Percentiles rank a stretch among this genome's conserved stretches.
phyloP scores from a whole-genome alignment of 345 rosid species.

The thale cress (Arabidopsis thaliana) region TAIR10.1 NC_003070.9:3695501-3696000 shows the following conservation, averaged over 20 bases:
- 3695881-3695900: neutral
- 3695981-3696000: slow-evolving; percentile 59
- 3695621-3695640: slow-evolving; percentile 19
- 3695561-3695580: slow-evolving; percentile 84
- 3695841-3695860: neutral
- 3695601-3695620: slow-evolving; percentile 58
- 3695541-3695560: slow-evolving; percentile 77
- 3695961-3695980: slow-evolving; percentile 40
- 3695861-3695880: neutral
- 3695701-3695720: slow-evolving; percentile 99
- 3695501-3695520: slow-evolving; percentile 43
- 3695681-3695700: neutral
- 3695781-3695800: slow-evolving; percentile 72
- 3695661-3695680: neutral
- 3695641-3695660: slow-evolving; percentile 25
- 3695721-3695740: slow-evolving; percentile 61
- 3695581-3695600: slow-evolving; percentile 61
- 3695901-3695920: slow-evolving; percentile 16
- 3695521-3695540: slow-evolving; percentile 92
- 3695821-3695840: slow-evolving; percentile 74
- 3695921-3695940: slow-evolving; percentile 27
- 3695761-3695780: slow-evolving; percentile 91
- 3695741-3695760: slow-evolving; percentile 85
- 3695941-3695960: slow-evolving; percentile 25
- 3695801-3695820: slow-evolving; percentile 95